Conservation (phyloP, 192 early-diverging fungal species). For the Backusella morwellensis region DNA sequence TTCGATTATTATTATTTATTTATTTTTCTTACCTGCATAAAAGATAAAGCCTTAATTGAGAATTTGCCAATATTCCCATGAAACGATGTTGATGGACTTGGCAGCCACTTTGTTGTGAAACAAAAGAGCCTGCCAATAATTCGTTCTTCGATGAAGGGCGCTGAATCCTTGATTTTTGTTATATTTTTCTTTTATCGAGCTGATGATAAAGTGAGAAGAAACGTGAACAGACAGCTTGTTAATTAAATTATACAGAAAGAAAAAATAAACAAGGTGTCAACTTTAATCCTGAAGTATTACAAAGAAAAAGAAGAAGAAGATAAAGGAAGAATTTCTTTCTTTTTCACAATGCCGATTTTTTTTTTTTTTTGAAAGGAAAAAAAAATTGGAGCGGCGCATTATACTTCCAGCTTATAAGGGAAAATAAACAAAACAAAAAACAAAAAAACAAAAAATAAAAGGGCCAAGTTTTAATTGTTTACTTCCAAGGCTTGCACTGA, state of each 20-base stretch:
- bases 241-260: background rate
- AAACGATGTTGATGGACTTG: background rate
- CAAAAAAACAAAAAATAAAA: background rate
- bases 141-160: slow-evolving; percentile 2
- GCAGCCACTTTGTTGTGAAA: slow-evolving; percentile 7
- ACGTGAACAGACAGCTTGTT: background rate
- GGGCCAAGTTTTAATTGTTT: background rate
- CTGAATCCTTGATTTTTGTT: slow-evolving; percentile 5
- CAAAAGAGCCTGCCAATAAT: slow-evolving; percentile 6
- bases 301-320: background rate
- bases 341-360: background rate
- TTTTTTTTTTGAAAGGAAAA: background rate
- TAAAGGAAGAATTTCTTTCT: background rate
- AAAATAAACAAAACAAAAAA: background rate
- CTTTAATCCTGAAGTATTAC: background rate
- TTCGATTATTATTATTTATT: too few species aligned
- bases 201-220: background rate
- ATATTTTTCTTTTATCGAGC: background rate
- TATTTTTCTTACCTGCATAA: slow-evolving; percentile 7
- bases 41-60: slow-evolving; percentile 10
- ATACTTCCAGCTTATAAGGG: background rate
- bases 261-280: background rate
- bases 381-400: background rate
- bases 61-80: background rate
- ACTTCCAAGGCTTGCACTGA: background rate